Conservation (phyloP, 345 rosid species). For the Populus ilicifolia region DNA sequence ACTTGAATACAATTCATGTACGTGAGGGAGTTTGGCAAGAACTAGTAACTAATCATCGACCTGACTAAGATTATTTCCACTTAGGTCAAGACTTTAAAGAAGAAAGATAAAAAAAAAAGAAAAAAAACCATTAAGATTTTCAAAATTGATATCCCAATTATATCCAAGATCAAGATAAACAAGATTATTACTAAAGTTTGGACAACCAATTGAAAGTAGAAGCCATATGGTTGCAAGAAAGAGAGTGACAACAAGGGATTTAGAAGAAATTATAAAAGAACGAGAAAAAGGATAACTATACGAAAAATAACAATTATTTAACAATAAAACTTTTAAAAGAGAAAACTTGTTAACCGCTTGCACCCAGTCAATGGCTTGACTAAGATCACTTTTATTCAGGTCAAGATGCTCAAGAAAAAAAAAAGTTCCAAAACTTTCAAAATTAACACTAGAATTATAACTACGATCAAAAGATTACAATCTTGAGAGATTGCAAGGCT, state of each 20-base stretch:
- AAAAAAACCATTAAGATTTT: no score
- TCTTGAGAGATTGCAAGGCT: slow-evolving; percentile 37
- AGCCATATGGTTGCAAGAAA: neutral
- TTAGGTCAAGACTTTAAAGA: no score
- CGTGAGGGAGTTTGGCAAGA: no score
- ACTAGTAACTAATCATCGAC: no score
- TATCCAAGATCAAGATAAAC: neutral
- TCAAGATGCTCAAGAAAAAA: neutral
- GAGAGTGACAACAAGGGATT: neutral
- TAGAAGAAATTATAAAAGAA: slow-evolving; percentile 1
- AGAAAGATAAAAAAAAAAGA: no score
- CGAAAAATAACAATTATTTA: neutral
- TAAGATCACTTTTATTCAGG: neutral
- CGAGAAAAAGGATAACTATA: neutral
- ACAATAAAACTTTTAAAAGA: neutral
- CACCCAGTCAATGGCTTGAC: slow-evolving; percentile 8
- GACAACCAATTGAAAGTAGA: slow-evolving; percentile 7
- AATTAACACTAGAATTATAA: neutral
- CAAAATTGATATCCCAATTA: no score
- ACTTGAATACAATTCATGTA: no score
- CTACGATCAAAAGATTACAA: slow-evolving; percentile 37
- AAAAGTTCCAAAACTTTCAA: slow-evolving; percentile 17
- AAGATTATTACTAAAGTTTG: slow-evolving; percentile 8
- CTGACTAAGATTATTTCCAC: no score
- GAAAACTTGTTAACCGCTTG: slow-evolving; percentile 6